Base-by-base conservation (phyloP, 768 basidiomycete genomes). In the Lentinula sp. region DNA sequence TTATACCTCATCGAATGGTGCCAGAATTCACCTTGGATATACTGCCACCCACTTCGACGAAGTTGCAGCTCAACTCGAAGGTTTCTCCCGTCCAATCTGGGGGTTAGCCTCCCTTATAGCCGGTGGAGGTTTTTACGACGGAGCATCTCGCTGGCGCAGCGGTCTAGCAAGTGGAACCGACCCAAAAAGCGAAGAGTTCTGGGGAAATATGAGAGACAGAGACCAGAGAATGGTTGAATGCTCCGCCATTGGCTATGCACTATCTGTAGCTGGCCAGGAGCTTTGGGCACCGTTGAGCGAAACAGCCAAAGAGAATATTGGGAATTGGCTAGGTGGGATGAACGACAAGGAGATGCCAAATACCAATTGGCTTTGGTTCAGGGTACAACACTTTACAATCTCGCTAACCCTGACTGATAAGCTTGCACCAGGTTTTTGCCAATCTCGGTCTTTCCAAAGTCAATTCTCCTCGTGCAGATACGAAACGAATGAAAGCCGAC, bases 191-290 rank as follows among this genome's bases (percentile, higher is more conserved):
- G 76, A 79, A 2, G 90, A 91, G 73, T 90, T 87, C 71, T 92
- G 89, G 89, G 89, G 88, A 3, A 72, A 81, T 61, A 89, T 89
- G 79, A 79, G 82, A 60, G 82, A 87, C 66, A 87, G 84, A 70
- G 89, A 90, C 71, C 88, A 91, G 71, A 74, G 89, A 43, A 92
- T 91, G 90, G 90, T 91, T 1, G 90, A 90, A 70, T 90, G 88
- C 73, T 85, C 85, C 60, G 84, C 88, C 2, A 85, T 90, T 64
- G 88, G 88, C 4, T 92, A 86, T 70, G 77, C 86, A 0, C 76
- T 92, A 45, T 80, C 87, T 9, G 81, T 88, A 18, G 85, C 85
- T 1, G 79, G 80, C 39, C 83, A 89, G 64, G 76, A 84, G 60
- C 71, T 91, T 18, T 90, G 85, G 82, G 81, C 86, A 67, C 79